A percentile compares a stretch with the other conserved stretches of the same genome.
phyloP scores from a whole-genome alignment of 1,139 yeast species.

The Hyphopichia fennica region DNA sequence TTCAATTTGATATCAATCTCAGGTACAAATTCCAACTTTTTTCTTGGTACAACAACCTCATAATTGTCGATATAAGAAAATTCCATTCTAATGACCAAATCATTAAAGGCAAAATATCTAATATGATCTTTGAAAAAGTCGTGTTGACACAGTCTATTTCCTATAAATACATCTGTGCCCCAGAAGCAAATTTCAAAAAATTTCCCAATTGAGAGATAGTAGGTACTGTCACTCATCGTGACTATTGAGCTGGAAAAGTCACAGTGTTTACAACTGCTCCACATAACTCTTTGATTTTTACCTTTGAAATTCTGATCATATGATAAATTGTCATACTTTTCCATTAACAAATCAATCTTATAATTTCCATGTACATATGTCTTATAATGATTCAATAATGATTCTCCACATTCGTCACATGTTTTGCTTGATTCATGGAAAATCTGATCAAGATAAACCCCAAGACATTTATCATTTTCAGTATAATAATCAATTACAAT shows the following conservation, averaged over 20 bases:
- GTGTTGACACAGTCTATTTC: constrained; percentile 43
- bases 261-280: constrained; percentile 91
- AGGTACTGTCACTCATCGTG: constrained; percentile 86
- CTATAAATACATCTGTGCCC: constrained; percentile 52
- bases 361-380: constrained; percentile 90
- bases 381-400: constrained; percentile 72
- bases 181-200: constrained; percentile 85
- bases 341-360: constrained; percentile 75
- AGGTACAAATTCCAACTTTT: constrained; percentile 71
- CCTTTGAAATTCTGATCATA: constrained; percentile 57
- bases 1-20: constrained; percentile 70
- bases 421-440: constrained; percentile 64
- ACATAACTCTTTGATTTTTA: constrained; percentile 62
- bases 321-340: constrained; percentile 52
- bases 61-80: constrained; percentile 72
- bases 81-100: constrained; percentile 76
- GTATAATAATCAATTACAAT: constrained; percentile 85
- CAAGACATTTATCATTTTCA: constrained; percentile 87
- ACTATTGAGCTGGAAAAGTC: constrained; percentile 72
- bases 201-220: constrained; percentile 91
- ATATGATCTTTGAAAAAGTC: constrained; percentile 79
- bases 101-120: constrained; percentile 81
- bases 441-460: constrained; percentile 81
- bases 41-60: constrained; percentile 77
- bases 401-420: constrained; percentile 82